phyloP scores from a whole-genome alignment of 768 basidiomycete genomes.

The Saitozyma podzolica region DNA sequence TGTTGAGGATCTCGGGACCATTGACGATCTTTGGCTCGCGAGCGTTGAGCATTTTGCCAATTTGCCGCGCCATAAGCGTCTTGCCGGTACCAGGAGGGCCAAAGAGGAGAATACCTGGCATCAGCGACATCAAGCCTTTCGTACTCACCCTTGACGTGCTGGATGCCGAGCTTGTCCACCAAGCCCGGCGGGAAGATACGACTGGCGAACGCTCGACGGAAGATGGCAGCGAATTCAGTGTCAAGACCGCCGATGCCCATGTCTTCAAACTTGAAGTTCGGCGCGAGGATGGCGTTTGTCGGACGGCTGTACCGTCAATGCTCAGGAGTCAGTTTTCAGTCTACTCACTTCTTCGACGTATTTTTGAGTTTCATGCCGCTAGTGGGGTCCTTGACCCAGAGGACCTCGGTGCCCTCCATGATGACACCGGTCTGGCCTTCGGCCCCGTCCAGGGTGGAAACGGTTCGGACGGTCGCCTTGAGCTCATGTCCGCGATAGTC shows the following conservation, averaged over 20 bases:
- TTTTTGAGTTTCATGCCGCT: constrained; percentile 87
- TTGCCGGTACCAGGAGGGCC: constrained; percentile 99
- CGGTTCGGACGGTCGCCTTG: constrained; percentile 70
- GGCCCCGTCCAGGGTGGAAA: constrained; percentile 58
- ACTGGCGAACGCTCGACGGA: constrained; percentile 95
- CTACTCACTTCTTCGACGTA: constrained; percentile 78
- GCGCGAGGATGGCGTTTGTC: constrained; percentile 90
- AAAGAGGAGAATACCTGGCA: constrained; percentile 80
- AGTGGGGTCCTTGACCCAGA: constrained; percentile 76
- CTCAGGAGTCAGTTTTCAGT: neutral
- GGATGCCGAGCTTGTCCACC: constrained; percentile 95
- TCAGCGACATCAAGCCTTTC: neutral
- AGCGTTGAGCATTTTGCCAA: constrained; percentile 98
- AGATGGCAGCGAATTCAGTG: constrained; percentile 90
- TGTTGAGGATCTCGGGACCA: constrained; percentile 95
- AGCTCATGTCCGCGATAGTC: constrained; percentile 86
- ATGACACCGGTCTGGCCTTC: constrained; percentile 65
- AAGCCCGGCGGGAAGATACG: constrained; percentile 97
- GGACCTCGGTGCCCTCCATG: constrained; percentile 90
- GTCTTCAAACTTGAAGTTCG: constrained; percentile 99
- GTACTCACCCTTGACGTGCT: constrained; percentile 87
- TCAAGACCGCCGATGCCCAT: constrained; percentile 99
- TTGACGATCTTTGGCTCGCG: constrained; percentile 97
- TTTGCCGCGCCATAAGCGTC: constrained; percentile 95
- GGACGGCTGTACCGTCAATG: constrained; percentile 63